Evolutionary conservation across 116 monocot genomes (phyloP).

Genomic region (Papilionanthe hybrid): DNA sequence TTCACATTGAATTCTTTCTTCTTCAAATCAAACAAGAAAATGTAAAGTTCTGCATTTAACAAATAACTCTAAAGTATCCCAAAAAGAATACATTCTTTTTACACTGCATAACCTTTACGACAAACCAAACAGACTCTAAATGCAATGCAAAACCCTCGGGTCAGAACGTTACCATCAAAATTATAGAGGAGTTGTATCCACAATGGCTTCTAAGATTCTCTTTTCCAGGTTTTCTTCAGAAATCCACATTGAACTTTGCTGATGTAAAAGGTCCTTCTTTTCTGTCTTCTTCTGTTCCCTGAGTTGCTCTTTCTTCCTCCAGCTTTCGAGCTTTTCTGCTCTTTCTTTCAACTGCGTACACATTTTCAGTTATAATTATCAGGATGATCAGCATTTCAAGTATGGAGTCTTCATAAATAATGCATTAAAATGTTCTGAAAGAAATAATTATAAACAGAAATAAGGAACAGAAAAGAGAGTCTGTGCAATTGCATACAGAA

Average conservation of each 20-base stretch:
- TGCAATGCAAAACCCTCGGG: not conserved
- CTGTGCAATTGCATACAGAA: not conserved
- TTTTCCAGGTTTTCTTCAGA: conserved; percentile 50
- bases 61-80: no score
- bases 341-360: conserved; percentile 74
- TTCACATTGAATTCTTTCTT: no score
- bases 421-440: not conserved
- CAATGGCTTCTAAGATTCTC: conserved; percentile 47
- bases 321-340: conserved; percentile 75
- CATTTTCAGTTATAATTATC: not conserved
- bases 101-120: no score
- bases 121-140: not conserved
- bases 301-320: conserved; percentile 57
- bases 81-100: no score
- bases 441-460: not conserved
- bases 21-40: no score
- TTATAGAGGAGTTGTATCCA: conserved; percentile 48
- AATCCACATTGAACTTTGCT: conserved; percentile 80
- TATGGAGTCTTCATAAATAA: not conserved
- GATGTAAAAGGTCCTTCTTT: conserved; percentile 46
- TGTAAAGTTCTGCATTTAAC: no score
- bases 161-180: not conserved
- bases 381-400: not conserved
- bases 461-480: not conserved
- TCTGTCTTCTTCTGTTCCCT: conserved; percentile 51